Conservation (phyloP, 2,329 filamentous ascomycete species). For the Epichloe sibirici region DNA sequence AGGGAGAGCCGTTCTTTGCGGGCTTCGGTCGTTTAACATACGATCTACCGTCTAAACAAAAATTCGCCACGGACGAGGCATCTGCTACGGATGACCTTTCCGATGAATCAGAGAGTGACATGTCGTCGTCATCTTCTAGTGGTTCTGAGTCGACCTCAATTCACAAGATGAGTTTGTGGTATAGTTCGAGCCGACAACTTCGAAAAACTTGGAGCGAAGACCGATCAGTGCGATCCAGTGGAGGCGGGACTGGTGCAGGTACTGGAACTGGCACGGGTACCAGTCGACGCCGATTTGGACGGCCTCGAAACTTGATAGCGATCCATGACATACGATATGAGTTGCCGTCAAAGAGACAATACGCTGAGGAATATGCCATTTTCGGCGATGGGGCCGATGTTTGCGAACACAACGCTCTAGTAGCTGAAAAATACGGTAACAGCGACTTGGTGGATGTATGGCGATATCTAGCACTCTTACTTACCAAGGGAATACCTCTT, state of each 20-base stretch:
- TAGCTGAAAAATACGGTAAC: conserved; percentile 60
- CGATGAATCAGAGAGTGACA: conserved; percentile 36
- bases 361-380: conserved; percentile 71
- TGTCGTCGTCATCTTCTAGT: conserved; percentile 39
- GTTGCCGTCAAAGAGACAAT: conserved; percentile 64
- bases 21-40: conserved; percentile 44
- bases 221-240: conserved; percentile 46
- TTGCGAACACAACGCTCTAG: conserved; percentile 69
- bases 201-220: conserved; percentile 45
- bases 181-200: conserved; percentile 38
- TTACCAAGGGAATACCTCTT: conserved; percentile 65
- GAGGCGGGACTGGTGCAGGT: conserved; percentile 40
- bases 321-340: conserved; percentile 59
- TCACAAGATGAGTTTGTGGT: conserved; percentile 45
- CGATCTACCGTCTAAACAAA: conserved; percentile 36
- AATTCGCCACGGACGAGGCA: conserved; percentile 34
- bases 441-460: conserved; percentile 69
- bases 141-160: conserved; percentile 53
- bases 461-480: conserved; percentile 65
- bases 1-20: conserved; percentile 43
- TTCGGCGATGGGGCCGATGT: conserved; percentile 73
- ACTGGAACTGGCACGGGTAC: conserved; percentile 39
- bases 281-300: conserved; percentile 34
- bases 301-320: conserved; percentile 57
- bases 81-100: conserved; percentile 40